A percentile compares a stretch with the other conserved stretches of the same genome.
These are phyloP conservation scores for Pyrenophora seminiperda DNA, from an alignment of 2,329 filamentous ascomycete genomes.

Conservation along the genomic window DNA sequence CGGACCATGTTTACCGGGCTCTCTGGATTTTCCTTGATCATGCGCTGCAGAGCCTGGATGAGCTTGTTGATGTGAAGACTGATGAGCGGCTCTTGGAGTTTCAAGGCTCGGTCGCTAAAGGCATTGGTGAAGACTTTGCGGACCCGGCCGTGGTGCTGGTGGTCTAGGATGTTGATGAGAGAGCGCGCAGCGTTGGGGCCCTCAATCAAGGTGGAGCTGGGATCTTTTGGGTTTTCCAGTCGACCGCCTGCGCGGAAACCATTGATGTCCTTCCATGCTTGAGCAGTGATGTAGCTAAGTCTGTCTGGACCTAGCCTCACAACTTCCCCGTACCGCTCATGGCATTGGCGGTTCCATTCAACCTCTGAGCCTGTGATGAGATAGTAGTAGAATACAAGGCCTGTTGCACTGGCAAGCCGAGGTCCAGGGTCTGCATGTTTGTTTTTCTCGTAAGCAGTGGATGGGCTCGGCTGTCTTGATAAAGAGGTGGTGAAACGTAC, in stretches of 20 bases:
- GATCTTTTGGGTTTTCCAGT: not conserved
- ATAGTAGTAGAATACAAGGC: not conserved
- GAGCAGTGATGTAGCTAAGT: slow-evolving; percentile 5
- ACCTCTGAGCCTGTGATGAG: not conserved
- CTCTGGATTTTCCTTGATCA: not conserved
- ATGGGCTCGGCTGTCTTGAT: not conserved
- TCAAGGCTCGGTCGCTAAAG: slow-evolving; percentile 45
- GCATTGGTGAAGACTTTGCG: slow-evolving; percentile 31
- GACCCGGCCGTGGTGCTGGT: not conserved
- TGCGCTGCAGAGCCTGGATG: not conserved
- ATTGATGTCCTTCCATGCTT: slow-evolving; percentile 17
- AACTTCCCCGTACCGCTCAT: slow-evolving; percentile 12
- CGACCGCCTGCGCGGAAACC: not conserved
- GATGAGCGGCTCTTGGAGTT: slow-evolving; percentile 44
- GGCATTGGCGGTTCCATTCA: not conserved
- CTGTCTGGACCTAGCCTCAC: slow-evolving; percentile 8
- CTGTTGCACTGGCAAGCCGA: not conserved
- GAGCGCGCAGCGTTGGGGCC: too few relatives aligned
- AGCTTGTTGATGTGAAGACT: slow-evolving; percentile 37
- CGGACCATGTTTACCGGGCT: not conserved
- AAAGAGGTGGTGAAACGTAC: not conserved
- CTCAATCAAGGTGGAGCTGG: fast-evolving
- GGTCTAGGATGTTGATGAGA: not conserved
- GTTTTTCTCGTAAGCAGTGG: not conserved
- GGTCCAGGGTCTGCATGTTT: not conserved